Evolutionary conservation across 2,329 filamentous ascomycete genomes (phyloP).

Genomic region (Colletotrichum euphorbiae): DNA sequence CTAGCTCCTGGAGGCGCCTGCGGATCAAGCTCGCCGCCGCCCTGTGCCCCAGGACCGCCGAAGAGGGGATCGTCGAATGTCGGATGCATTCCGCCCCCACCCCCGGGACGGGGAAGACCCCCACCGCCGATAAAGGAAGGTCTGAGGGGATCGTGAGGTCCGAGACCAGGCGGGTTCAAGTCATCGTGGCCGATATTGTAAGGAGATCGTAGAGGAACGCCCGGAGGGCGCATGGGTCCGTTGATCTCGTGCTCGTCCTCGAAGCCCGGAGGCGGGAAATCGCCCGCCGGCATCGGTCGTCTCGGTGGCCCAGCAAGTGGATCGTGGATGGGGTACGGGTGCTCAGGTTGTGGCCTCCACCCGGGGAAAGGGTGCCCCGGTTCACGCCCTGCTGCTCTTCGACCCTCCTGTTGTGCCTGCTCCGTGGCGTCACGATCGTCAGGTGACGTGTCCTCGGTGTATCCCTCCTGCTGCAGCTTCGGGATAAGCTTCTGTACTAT

Average conservation of each 20-base stretch:
- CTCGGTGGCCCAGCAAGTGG: slow-evolving; percentile 69
- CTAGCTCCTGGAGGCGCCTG: slow-evolving; percentile 88
- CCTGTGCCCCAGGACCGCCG: slow-evolving; percentile 62
- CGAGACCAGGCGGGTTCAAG: slow-evolving; percentile 86
- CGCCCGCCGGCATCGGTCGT: slow-evolving; percentile 74
- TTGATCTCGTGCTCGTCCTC: slow-evolving; percentile 93
- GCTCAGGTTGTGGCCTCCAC: slow-evolving; percentile 66
- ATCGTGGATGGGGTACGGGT: slow-evolving; percentile 74
- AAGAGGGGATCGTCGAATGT: slow-evolving; percentile 94
- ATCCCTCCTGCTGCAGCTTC: slow-evolving; percentile 80
- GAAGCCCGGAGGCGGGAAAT: slow-evolving; percentile 89
- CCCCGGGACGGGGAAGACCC: slow-evolving; percentile 68
- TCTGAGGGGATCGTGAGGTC: slow-evolving; percentile 84
- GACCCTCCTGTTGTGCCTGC: slow-evolving; percentile 55
- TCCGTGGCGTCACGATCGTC: slow-evolving; percentile 55
- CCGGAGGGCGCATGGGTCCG: slow-evolving; percentile 65
- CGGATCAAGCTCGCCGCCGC: slow-evolving; percentile 67
- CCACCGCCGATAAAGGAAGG: slow-evolving; percentile 72
- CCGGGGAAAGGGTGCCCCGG: slow-evolving; percentile 49
- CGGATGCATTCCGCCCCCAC: slow-evolving; percentile 90
- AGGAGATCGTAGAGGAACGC: slow-evolving; percentile 62
- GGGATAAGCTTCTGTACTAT: slow-evolving; percentile 89
- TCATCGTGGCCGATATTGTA: slow-evolving; percentile 86
- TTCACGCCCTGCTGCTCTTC: slow-evolving; percentile 54
- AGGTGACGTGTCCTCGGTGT: slow-evolving; percentile 67